phyloP scores from a whole-genome alignment of 768 basidiomycete genomes.

The Pleurotus tuoliensis region DNA sequence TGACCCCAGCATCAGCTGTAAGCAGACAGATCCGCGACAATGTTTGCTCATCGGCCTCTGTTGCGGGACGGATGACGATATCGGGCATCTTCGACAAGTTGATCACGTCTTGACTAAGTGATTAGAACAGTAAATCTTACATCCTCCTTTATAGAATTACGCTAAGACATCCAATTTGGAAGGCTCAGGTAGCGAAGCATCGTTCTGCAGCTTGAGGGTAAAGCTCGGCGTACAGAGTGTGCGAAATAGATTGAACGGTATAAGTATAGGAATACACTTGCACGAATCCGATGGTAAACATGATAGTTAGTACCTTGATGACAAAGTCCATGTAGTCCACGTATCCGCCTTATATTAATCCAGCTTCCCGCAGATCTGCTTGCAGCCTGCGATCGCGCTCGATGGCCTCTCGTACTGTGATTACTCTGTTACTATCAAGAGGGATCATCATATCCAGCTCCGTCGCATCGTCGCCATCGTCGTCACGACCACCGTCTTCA shows the following conservation, averaged over 20 bases:
- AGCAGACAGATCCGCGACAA: conserved; percentile 72
- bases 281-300: not conserved
- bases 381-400: conserved; percentile 56
- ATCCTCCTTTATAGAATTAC: too few species aligned
- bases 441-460: conserved; percentile 29
- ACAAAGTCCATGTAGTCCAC: not conserved
- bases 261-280: not conserved
- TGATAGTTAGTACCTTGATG: too few species aligned
- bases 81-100: conserved; percentile 27
- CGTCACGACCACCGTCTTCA: not conserved
- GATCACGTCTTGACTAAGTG: too few species aligned
- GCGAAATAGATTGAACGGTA: not conserved
- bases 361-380: conserved; percentile 58
- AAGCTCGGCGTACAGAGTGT: not conserved
- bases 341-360: conserved; percentile 43
- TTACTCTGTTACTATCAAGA: conserved; percentile 33
- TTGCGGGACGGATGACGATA: conserved; percentile 52
- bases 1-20: conserved; percentile 67
- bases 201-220: not conserved
- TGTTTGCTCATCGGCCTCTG: conserved; percentile 46
- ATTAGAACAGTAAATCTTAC: too few species aligned
- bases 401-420: conserved; percentile 40
- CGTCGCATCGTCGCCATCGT: not conserved
- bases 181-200: too few species aligned
- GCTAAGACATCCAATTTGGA: too few species aligned